Evolutionary conservation across 2,329 filamentous ascomycete species (phyloP), one percentile per base, ranked within the genome.

Genomic region (Aspergillus thermomutatus): DNA sequence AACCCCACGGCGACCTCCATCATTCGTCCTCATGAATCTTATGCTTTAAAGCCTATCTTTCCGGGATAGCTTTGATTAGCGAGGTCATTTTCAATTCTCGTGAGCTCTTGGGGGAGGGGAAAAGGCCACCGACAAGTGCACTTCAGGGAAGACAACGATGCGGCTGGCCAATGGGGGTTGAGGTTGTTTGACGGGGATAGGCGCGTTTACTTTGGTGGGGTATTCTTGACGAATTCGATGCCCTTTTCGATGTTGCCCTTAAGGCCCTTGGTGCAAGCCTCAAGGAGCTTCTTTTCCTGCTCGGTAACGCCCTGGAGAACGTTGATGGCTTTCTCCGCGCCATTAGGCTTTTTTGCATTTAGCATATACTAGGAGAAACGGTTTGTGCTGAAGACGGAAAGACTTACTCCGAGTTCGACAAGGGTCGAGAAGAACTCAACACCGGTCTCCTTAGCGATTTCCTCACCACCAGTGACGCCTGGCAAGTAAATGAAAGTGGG

Each of bases 161-260:
- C 58, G 60, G 64, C 62, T 64, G 60, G 60, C 57, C 61, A 57
- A 57, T 59, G 60, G 50, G 56, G 60, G 55, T 59, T 59, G 55
- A 49, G 52, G 48, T 49, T 58, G 57, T 64, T 57, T 57, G 52
- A 61, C 49, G 56, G 66, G 62, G 70, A 69, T 74, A 71, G 69
- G 70, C 64, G 66, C 77, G 57, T 82, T 90, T 86, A 92, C 90
- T 92, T 92, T 86, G 91, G 86, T 73, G 91, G 89, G 75, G 90
- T 86, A 83, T 88, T 92, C 82, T 90, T 83, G 77, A 88, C 88
- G 75, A 97, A 99, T 74, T 87, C 86, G 73, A 97, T 82, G 74
- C 94, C 94, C 87, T 97, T 97, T 72, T 85, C 80, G 75, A 99
- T 96, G 82, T 97, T 97, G 80, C 86, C 88, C 83, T 92, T 89